A percentile compares a stretch with the other conserved stretches of the same genome.
Conservation (phyloP, 495 filamentous ascomycete genomes). For the Aspergillus saccharolyticus region DNA sequence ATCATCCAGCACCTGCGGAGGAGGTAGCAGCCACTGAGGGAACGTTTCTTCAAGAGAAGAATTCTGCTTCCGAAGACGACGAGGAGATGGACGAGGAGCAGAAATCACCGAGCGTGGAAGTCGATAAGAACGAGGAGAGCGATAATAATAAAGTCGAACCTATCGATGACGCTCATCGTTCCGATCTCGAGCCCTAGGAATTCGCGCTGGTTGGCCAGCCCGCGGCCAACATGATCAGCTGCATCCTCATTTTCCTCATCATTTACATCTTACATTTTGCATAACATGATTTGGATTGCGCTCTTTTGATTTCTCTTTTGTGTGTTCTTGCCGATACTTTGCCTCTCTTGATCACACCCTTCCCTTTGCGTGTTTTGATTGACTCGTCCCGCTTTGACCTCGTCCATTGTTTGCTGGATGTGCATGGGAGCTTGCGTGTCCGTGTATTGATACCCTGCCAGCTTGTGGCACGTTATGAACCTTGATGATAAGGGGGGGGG, state of each 20-base stretch:
- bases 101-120: neutral
- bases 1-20: neutral
- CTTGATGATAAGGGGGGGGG: conserved; percentile 17
- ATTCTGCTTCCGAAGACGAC: conserved; percentile 5
- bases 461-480: conserved; percentile 22
- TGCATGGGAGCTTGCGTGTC: conserved; percentile 7
- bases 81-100: conserved; percentile 2
- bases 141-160: conserved; percentile 3
- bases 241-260: neutral
- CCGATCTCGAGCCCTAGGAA: conserved; percentile 3
- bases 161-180: neutral
- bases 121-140: conserved; percentile 3
- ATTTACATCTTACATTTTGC: conserved; percentile 1
- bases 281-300: neutral
- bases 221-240: neutral
- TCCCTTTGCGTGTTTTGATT: conserved; percentile 1
- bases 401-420: neutral
- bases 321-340: neutral
- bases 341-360: neutral
- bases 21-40: neutral
- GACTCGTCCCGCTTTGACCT: neutral
- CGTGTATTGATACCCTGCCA: conserved; percentile 25
- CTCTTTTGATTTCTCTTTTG: conserved; percentile 2
- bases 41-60: conserved; percentile 7
- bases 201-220: neutral